Evolutionary conservation across 208 protist species (phyloP).

Genomic region (Trypanosoma grayi): DNA sequence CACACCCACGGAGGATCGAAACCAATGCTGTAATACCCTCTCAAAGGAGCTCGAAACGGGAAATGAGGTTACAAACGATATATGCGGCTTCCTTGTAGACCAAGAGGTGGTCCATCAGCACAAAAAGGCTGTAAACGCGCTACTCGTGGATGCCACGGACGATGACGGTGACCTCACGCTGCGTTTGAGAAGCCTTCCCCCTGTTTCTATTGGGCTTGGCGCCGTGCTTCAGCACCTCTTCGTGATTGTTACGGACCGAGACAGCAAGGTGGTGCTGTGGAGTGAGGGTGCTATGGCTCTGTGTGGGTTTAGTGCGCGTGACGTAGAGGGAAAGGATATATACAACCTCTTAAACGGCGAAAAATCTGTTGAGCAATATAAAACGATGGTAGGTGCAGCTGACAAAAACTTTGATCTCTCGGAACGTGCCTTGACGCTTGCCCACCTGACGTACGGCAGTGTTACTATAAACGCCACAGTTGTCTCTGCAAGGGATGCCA

Average conservation of each 20-base stretch:
- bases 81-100: constrained; percentile 2
- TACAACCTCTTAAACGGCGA: constrained; percentile 58
- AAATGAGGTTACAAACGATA: not conserved
- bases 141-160: constrained; percentile 44
- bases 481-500: constrained; percentile 30
- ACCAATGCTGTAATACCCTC: not conserved
- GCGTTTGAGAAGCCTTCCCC: constrained; percentile 29
- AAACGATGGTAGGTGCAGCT: constrained; percentile 50
- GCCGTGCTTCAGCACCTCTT: constrained; percentile 42
- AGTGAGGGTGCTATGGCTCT: constrained; percentile 45
- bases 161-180: constrained; percentile 46
- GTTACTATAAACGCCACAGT: constrained; percentile 47
- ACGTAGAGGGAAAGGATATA: constrained; percentile 60
- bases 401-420: constrained; percentile 46
- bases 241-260: constrained; percentile 46
- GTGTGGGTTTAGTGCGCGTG: constrained; percentile 46
- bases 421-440: constrained; percentile 40
- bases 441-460: constrained; percentile 50
- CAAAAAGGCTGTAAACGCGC: constrained; percentile 26
- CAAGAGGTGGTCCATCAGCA: constrained; percentile 7
- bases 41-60: not conserved
- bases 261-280: constrained; percentile 52
- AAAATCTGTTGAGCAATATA: constrained; percentile 54
- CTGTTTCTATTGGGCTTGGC: constrained; percentile 32
- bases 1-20: not conserved